Conservation (phyloP, 495 filamentous ascomycete species). For the Penicillium manginii region DNA sequence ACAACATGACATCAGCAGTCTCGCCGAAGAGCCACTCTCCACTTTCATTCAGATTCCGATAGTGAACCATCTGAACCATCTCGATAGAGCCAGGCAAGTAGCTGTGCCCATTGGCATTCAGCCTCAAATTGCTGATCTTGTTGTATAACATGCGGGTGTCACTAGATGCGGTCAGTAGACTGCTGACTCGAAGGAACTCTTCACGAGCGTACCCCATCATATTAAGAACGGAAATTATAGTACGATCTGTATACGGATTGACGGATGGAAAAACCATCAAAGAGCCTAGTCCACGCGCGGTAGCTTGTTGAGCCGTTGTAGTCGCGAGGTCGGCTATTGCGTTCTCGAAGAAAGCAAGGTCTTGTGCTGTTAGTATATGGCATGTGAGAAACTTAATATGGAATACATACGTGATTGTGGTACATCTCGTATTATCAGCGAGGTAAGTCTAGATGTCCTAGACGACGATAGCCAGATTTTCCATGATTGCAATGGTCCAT, state of each 20-base stretch:
- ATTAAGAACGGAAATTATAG: not conserved
- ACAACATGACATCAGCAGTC: not conserved
- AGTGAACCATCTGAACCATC: not conserved
- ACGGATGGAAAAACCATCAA: constrained; percentile 1
- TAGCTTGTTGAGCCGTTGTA: not conserved
- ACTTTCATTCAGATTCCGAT: not conserved
- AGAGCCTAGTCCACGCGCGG: not conserved
- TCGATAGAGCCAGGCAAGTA: not conserved
- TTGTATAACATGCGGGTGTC: not conserved
- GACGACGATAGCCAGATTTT: not conserved
- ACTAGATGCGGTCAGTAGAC: not conserved
- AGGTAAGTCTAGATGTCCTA: not conserved
- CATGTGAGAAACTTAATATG: not conserved
- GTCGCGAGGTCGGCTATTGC: not conserved
- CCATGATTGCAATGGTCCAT: not conserved
- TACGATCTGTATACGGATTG: not conserved
- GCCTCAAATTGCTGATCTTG: not conserved
- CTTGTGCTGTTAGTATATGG: not conserved
- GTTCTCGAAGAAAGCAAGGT: not conserved
- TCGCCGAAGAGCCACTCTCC: not conserved
- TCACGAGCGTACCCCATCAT: not conserved
- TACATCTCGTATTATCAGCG: not conserved
- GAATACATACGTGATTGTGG: not conserved
- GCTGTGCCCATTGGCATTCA: not conserved
- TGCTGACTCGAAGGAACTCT: too few species aligned